Evolutionary conservation across 805 yeast genomes (phyloP).

Genomic region (Hanseniaspora lachancei): DNA sequence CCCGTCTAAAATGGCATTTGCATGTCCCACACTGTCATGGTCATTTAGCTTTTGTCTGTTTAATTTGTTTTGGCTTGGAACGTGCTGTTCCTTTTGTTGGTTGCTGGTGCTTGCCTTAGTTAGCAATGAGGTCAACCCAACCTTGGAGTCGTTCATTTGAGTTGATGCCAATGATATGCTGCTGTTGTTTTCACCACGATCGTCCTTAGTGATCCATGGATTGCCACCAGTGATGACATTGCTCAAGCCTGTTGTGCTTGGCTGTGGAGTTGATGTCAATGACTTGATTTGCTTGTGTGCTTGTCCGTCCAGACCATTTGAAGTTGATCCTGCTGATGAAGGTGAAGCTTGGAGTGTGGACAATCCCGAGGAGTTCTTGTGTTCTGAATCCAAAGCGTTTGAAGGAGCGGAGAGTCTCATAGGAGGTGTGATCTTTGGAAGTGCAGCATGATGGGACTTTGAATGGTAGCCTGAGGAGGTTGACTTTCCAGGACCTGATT

Average conservation of each 20-base stretch:
- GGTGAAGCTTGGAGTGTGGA: neutral
- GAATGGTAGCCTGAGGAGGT: conserved; percentile 10
- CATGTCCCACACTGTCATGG: conserved; percentile 5
- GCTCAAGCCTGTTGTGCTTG: neutral
- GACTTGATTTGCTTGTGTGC: neutral
- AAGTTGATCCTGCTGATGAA: neutral
- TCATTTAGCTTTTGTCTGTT: neutral
- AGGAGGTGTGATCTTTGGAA: conserved; percentile 16
- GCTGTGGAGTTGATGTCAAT: neutral
- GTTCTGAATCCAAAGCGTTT: conserved; percentile 24
- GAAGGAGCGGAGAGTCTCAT: conserved; percentile 28
- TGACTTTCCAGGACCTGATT: conserved; percentile 25
- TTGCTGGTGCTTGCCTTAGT: conserved; percentile 12
- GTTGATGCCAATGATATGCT: conserved; percentile 15
- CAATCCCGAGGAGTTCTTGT: conserved; percentile 20
- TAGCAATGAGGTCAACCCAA: neutral
- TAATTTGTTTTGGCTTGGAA: neutral
- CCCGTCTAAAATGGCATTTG: conserved; percentile 1
- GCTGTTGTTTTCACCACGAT: neutral
- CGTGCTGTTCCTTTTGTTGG: neutral
- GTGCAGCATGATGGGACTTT: conserved; percentile 43
- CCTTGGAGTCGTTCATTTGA: conserved; percentile 7
- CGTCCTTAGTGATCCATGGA: conserved; percentile 4
- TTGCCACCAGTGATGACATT: conserved; percentile 5
- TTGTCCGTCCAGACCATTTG: neutral